phyloP scores from a whole-genome alignment of 2,329 filamentous ascomycete genomes.

The Dactylellina drechsleri region DNA sequence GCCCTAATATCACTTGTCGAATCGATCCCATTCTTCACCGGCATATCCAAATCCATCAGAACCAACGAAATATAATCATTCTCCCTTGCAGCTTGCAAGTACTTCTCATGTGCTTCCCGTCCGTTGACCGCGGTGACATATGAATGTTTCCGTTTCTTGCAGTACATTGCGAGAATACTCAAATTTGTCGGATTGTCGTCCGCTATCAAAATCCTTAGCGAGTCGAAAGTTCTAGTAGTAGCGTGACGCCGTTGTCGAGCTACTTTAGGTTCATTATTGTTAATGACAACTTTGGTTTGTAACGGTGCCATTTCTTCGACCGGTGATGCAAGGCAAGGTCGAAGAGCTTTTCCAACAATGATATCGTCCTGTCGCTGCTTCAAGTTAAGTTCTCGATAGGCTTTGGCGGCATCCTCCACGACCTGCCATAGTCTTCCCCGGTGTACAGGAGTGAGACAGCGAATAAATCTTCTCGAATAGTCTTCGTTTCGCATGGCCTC shows the following conservation, averaged over 20 bases:
- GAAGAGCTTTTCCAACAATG: neutral
- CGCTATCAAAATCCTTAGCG: constrained; percentile 61
- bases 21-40: constrained; percentile 63
- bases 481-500: constrained; percentile 34
- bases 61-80: constrained; percentile 62
- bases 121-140: constrained; percentile 64
- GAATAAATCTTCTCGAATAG: constrained; percentile 42
- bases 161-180: constrained; percentile 65
- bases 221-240: neutral
- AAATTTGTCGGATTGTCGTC: constrained; percentile 67
- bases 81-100: constrained; percentile 56
- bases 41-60: constrained; percentile 65
- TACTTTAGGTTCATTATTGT: constrained; percentile 9
- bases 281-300: neutral
- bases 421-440: constrained; percentile 44
- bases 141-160: constrained; percentile 63
- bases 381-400: constrained; percentile 22
- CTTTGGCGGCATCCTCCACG: constrained; percentile 24
- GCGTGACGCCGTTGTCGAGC: constrained; percentile 12
- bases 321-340: neutral
- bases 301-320: neutral
- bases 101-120: constrained; percentile 63
- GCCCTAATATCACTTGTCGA: constrained; percentile 62
- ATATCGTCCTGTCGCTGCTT: constrained; percentile 2
- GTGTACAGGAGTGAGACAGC: constrained; percentile 33